Conservation (phyloP, 202 grass and related monocot species). For the Zoysia matrella region DNA sequence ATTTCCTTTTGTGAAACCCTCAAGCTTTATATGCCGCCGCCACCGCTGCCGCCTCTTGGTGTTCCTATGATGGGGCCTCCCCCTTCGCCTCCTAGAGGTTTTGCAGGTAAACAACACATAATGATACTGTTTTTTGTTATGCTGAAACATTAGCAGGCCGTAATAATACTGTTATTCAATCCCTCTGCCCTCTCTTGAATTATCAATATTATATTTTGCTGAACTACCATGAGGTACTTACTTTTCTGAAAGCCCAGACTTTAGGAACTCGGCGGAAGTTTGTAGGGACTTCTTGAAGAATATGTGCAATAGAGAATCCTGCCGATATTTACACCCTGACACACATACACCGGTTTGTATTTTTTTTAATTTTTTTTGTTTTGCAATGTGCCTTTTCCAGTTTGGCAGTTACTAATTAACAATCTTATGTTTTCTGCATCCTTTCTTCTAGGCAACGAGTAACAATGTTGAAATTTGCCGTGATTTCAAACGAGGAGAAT, state of each 20-base stretch:
- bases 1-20: conserved; percentile 3
- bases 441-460: conserved; percentile 43
- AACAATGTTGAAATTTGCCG: conserved; percentile 68
- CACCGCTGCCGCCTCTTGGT: conserved; percentile 42
- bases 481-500: conserved; percentile 72
- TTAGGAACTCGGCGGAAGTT: conserved; percentile 41
- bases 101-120: conserved; percentile 48
- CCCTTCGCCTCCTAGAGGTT: conserved; percentile 42
- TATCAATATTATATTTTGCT: conserved; percentile 2
- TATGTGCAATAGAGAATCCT: too few relatives aligned
- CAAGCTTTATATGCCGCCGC: conserved; percentile 62
- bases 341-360: conserved; percentile 46
- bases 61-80: conserved; percentile 51
- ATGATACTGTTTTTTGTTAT: background rate
- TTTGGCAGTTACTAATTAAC: conserved; percentile 17
- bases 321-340: too few relatives aligned
- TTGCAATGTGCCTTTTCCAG: conserved; percentile 4
- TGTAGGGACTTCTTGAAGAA: conserved; percentile 60
- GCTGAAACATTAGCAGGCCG: background rate
- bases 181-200: background rate
- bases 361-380: background rate
- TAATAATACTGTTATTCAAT: background rate
- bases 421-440: conserved; percentile 1
- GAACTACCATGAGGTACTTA: conserved; percentile 2
- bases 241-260: conserved; percentile 42